These are phyloP conservation scores for Verticillium nubilum DNA, from an alignment of 2,329 filamentous ascomycete genomes.

Conservation along the genomic window DNA sequence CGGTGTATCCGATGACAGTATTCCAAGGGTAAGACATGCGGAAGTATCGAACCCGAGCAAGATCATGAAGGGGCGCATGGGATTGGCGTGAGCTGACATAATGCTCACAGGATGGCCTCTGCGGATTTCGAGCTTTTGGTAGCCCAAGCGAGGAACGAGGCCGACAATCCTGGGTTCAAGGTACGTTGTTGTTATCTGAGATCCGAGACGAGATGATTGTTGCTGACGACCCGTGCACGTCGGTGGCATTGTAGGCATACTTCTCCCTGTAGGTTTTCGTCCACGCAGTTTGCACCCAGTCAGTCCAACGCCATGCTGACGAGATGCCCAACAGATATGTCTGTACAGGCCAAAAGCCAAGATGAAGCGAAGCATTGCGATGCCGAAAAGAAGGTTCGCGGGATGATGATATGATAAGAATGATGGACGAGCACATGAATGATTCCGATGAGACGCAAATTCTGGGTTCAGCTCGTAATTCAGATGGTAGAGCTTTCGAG, in stretches of 20 bases:
- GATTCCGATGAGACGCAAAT: too few species aligned
- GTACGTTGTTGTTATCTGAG: too few species aligned
- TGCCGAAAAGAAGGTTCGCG: too few species aligned
- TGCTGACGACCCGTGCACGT: background rate
- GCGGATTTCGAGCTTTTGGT: conserved; percentile 54
- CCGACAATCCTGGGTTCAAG: conserved; percentile 49
- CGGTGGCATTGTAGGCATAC: conserved; percentile 40
- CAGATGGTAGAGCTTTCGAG: too few species aligned
- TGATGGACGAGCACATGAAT: background rate
- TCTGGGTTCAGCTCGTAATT: too few species aligned
- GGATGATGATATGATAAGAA: background rate
- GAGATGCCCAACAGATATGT: conserved; percentile 30
- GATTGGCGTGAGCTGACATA: conserved; percentile 14
- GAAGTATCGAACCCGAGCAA: background rate
- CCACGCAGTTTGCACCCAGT: background rate
- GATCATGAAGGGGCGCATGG: background rate
- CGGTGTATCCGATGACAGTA: conserved; percentile 51
- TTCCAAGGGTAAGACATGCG: conserved; percentile 33
- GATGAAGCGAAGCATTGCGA: background rate
- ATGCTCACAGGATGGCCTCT: conserved; percentile 43
- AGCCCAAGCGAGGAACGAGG: conserved; percentile 48
- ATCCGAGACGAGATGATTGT: background rate
- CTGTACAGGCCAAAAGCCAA: conserved; percentile 1
- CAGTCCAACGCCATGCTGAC: conserved; percentile 5
- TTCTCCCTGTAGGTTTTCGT: conserved; percentile 49